Evolutionary conservation across 176 grass and related monocot species (phyloP).

Genomic region (Pharus latifolius): DNA sequence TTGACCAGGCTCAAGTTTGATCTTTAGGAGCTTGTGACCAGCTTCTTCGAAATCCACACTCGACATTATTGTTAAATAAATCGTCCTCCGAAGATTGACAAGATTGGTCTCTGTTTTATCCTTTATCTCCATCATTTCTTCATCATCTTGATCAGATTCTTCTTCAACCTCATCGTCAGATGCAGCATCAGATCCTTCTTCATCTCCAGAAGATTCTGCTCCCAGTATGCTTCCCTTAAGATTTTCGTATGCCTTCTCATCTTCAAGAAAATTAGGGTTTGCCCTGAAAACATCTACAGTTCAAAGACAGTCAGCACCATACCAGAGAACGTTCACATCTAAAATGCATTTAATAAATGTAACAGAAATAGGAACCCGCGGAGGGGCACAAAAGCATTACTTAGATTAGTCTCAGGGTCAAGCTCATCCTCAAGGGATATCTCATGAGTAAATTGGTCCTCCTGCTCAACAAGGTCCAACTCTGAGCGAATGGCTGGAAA

Average conservation of each 20-base stretch:
- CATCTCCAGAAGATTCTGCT: constrained; percentile 69
- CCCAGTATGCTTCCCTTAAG: constrained; percentile 78
- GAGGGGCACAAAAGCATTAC: constrained; percentile 29
- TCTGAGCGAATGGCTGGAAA: constrained; percentile 88
- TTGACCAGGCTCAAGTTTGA: constrained; percentile 96
- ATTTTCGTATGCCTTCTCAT: constrained; percentile 89
- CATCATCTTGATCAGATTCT: constrained; percentile 68
- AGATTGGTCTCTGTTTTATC: constrained; percentile 92
- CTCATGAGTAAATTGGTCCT: constrained; percentile 93
- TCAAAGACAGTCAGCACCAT: constrained; percentile 13
- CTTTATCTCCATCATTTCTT: constrained; percentile 84
- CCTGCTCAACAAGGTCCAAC: constrained; percentile 92
- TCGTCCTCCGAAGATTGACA: constrained; percentile 84
- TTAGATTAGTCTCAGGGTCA: constrained; percentile 81
- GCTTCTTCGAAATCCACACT: constrained; percentile 99
- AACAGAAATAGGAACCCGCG: not conserved
- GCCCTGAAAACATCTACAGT: constrained; percentile 80
- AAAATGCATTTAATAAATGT: not conserved
- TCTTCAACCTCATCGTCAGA: constrained; percentile 73
- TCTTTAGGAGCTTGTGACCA: constrained; percentile 93
- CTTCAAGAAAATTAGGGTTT: constrained; percentile 73
- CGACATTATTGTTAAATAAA: constrained; percentile 97
- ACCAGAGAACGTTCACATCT: not conserved
- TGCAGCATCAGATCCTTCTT: constrained; percentile 59
- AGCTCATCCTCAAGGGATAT: constrained; percentile 80